phyloP scores from a whole-genome alignment of 306 rosid species.

The Cucumis hystrix region DNA sequence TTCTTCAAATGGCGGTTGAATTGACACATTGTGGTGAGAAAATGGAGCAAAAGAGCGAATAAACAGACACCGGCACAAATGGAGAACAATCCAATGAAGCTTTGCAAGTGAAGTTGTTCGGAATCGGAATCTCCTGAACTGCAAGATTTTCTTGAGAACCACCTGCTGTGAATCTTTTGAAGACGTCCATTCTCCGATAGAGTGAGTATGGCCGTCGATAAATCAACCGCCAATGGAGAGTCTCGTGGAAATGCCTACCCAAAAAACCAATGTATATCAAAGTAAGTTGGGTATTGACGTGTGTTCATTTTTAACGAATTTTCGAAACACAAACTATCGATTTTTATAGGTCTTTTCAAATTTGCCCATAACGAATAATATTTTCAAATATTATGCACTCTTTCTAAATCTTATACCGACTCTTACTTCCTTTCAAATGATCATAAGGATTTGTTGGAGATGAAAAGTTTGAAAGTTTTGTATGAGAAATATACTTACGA shows the following conservation, averaged over 20 bases:
- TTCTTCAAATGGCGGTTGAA: constrained; percentile 10
- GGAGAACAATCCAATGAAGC: constrained; percentile 32
- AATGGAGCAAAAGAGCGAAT: constrained; percentile 13
- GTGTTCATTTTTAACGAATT: no score
- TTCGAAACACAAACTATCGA: no score
- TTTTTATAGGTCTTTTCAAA: no score
- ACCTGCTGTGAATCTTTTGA: constrained; percentile 22
- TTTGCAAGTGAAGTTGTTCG: constrained; percentile 23
- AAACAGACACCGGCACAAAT: constrained; percentile 17
- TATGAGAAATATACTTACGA: constrained; percentile 22
- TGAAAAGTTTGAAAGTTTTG: background rate
- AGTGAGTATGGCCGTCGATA: constrained; percentile 33
- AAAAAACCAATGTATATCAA: background rate
- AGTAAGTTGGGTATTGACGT: no score
- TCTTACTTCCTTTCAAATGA: no score
- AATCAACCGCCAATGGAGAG: constrained; percentile 33
- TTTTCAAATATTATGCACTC: no score
- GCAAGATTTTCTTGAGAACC: constrained; percentile 29
- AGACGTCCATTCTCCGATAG: constrained; percentile 35
- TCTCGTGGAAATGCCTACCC: constrained; percentile 35
- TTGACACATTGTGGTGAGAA: constrained; percentile 7
- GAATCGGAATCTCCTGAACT: background rate
- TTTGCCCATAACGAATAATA: no score
- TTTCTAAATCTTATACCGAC: no score
- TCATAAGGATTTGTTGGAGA: background rate